Conservation (phyloP, 495 filamentous ascomycete species). For the Annulohypoxylon bovei region DNA sequence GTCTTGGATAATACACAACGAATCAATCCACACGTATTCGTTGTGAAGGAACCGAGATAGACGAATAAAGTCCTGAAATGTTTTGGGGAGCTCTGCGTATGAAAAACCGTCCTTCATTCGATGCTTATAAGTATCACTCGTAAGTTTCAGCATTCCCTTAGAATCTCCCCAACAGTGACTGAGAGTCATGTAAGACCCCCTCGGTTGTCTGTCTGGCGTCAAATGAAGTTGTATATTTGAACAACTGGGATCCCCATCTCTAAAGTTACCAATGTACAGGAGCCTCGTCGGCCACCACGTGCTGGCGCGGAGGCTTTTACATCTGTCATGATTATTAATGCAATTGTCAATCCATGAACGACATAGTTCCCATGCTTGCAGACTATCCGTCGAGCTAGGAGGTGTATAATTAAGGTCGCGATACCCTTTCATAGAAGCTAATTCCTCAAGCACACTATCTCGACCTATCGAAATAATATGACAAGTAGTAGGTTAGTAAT, state of each 20-base stretch:
- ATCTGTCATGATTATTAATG: constrained; percentile 8
- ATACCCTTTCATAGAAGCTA: not conserved
- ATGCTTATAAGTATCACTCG: constrained; percentile 1
- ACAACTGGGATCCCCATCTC: not conserved
- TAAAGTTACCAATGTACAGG: constrained; percentile 3
- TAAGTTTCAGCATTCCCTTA: constrained; percentile 22
- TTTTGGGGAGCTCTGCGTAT: constrained; percentile 35
- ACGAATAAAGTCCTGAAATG: constrained; percentile 44
- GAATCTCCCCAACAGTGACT: constrained; percentile 47
- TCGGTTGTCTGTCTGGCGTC: not conserved
- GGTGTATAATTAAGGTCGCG: not conserved
- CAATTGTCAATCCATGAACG: constrained; percentile 16
- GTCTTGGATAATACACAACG: constrained; percentile 47
- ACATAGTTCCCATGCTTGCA: constrained; percentile 8
- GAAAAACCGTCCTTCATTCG: constrained; percentile 20
- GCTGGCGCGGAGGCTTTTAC: not conserved
- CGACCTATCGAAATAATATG: not conserved
- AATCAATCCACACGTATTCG: constrained; percentile 50
- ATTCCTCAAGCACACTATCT: not conserved
- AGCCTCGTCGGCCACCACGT: constrained; percentile 22
- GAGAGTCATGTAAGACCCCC: constrained; percentile 42
- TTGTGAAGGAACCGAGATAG: constrained; percentile 30
- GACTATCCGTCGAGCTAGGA: constrained; percentile 1
- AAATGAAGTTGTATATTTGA: constrained; percentile 2
- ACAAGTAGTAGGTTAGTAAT: not conserved